phyloP scores from a whole-genome alignment of 1,139 yeast genomes.

The Candida sp. region DNA sequence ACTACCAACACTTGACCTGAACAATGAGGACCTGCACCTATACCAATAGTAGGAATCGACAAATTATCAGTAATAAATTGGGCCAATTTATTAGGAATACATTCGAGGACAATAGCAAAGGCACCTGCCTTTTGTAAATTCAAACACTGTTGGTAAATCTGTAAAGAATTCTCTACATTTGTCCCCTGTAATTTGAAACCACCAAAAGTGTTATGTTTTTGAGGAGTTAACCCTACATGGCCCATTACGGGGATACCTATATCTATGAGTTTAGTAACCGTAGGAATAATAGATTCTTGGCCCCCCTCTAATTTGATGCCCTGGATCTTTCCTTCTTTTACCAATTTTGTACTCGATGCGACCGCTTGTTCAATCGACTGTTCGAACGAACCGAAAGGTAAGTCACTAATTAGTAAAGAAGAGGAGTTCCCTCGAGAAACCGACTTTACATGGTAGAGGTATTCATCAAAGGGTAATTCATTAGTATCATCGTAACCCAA shows the following conservation, averaged over 20 bases:
- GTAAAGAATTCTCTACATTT: conserved; percentile 49
- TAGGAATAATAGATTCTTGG: conserved; percentile 42
- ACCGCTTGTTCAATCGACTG: conserved; percentile 61
- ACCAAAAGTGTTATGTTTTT: conserved; percentile 71
- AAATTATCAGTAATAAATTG: conserved; percentile 56
- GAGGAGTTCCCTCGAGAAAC: conserved; percentile 67
- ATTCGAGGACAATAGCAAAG: conserved; percentile 74
- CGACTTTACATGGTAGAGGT: conserved; percentile 71
- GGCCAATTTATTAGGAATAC: conserved; percentile 80
- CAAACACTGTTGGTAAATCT: conserved; percentile 65
- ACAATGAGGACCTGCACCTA: conserved; percentile 86
- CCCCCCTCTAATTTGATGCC: conserved; percentile 93
- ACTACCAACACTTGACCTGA: conserved; percentile 92
- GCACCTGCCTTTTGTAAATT: conserved; percentile 77
- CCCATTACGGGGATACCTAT: conserved; percentile 91
- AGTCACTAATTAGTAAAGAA: conserved; percentile 77
- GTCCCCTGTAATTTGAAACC: conserved; percentile 90
- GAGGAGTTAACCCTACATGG: conserved; percentile 93
- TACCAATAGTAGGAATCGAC: conserved; percentile 83
- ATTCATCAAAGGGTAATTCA: conserved; percentile 73
- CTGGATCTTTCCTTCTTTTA: conserved; percentile 65
- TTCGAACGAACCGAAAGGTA: conserved; percentile 90
- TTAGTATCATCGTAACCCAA: conserved; percentile 80
- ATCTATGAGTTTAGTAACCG: conserved; percentile 47
- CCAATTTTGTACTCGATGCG: conserved; percentile 55